Evolutionary conservation across 2,329 filamentous ascomycete genomes (phyloP).

Genomic region (Penicillium sp.): DNA sequence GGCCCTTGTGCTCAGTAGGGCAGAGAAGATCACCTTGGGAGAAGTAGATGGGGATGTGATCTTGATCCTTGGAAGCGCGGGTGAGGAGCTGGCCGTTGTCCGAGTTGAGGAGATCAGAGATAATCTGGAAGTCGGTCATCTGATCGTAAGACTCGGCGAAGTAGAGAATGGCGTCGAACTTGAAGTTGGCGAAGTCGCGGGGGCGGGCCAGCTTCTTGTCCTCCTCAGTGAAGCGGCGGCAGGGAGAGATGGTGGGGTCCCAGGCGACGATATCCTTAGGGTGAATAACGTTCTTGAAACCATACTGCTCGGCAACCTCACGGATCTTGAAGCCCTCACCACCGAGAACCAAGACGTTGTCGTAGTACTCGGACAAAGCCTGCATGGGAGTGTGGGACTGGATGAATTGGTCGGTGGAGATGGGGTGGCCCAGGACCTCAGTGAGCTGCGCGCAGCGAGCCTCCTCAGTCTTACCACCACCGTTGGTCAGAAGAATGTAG

Average conservation of each 20-base stretch:
- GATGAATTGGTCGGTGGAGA: constrained; percentile 72
- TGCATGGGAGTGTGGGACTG: constrained; percentile 77
- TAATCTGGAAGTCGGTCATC: constrained; percentile 72
- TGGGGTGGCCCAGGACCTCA: constrained; percentile 63
- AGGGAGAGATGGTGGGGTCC: constrained; percentile 67
- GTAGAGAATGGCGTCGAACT: constrained; percentile 72
- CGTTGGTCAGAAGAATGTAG: constrained; percentile 73
- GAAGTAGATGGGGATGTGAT: constrained; percentile 72
- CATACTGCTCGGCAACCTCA: constrained; percentile 69
- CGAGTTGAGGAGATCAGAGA: constrained; percentile 68
- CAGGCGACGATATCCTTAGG: constrained; percentile 72
- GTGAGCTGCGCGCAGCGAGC: constrained; percentile 65
- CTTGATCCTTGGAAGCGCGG: constrained; percentile 60
- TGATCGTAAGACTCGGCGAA: constrained; percentile 74
- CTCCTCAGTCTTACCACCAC: constrained; percentile 67
- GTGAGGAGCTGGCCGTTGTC: constrained; percentile 67
- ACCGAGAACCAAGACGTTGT: constrained; percentile 71
- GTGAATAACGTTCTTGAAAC: constrained; percentile 70
- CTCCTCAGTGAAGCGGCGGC: constrained; percentile 64
- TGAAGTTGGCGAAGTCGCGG: constrained; percentile 67
- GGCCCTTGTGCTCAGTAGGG: constrained; percentile 61
- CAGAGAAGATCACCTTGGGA: constrained; percentile 64
- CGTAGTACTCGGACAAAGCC: constrained; percentile 72
- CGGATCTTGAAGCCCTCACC: constrained; percentile 73
- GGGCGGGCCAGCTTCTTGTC: constrained; percentile 66